phyloP scores from a whole-genome alignment of 176 grass and related monocot genomes.

The Triticum dicoccoides region DNA sequence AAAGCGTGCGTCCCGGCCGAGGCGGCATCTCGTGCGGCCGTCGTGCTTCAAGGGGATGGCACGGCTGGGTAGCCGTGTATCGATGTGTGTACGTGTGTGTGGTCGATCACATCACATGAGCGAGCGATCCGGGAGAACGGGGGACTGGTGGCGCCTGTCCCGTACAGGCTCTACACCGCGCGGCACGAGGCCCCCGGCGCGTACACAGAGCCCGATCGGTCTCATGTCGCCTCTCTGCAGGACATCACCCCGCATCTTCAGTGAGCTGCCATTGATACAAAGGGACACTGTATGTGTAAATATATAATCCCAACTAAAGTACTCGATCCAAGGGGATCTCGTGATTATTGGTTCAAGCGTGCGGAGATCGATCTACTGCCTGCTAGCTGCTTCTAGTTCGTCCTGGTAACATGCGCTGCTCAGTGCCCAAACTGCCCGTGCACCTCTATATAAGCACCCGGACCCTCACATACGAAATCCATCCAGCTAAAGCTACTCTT shows the following conservation, averaged over 20 bases:
- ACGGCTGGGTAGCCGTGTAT: too few relatives aligned
- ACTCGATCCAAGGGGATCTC: constrained; percentile 9
- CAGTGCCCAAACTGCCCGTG: not conserved
- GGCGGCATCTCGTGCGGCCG: not conserved
- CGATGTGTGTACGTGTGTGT: too few relatives aligned
- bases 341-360: not conserved
- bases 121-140: not conserved
- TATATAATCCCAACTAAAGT: not conserved
- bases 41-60: not conserved
- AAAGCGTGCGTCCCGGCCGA: constrained; percentile 3
- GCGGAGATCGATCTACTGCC: not conserved
- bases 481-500: not conserved
- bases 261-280: not conserved
- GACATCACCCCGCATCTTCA: not conserved
- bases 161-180: not conserved
- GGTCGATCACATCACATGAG: too few relatives aligned
- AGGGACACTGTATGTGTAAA: not conserved
- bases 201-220: not conserved
- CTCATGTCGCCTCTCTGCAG: not conserved
- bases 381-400: not conserved
- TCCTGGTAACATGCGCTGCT: not conserved
- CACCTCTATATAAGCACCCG: not conserved
- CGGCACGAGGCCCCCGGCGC: not conserved
- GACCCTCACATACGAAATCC: not conserved
- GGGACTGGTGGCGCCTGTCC: not conserved